A percentile compares a stretch with the other conserved stretches of the same genome.
These are phyloP conservation scores for Penicillium lagena DNA, from an alignment of 495 filamentous ascomycete species.

Conservation along the genomic window DNA sequence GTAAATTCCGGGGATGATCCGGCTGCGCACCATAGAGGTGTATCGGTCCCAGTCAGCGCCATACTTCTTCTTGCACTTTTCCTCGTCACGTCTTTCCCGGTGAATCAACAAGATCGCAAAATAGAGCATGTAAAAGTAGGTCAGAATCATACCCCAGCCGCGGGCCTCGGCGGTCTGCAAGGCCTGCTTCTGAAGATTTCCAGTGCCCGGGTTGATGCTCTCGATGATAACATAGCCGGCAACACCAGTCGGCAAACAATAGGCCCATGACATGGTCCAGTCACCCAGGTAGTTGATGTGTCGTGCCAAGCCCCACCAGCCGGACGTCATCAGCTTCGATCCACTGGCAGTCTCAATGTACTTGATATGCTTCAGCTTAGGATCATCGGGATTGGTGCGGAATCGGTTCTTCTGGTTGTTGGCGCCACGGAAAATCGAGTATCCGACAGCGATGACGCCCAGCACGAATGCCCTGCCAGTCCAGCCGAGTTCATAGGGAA, in stretches of 20 bases:
- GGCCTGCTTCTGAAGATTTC: slow-evolving; percentile 50
- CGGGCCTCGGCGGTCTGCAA: slow-evolving; percentile 61
- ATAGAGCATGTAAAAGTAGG: slow-evolving; percentile 94
- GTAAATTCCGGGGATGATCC: slow-evolving; percentile 90
- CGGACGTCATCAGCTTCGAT: slow-evolving; percentile 71
- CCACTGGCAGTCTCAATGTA: slow-evolving; percentile 84
- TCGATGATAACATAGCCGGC: slow-evolving; percentile 64
- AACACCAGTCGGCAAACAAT: slow-evolving; percentile 82
- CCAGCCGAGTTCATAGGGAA: slow-evolving; percentile 71
- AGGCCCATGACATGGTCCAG: slow-evolving; percentile 92
- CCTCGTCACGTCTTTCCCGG: slow-evolving; percentile 85
- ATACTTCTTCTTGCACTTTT: slow-evolving; percentile 89
- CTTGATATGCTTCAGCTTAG: slow-evolving; percentile 69
- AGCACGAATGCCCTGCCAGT: slow-evolving; percentile 55
- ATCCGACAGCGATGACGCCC: slow-evolving; percentile 61
- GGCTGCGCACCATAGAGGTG: slow-evolving; percentile 71
- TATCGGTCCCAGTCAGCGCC: slow-evolving; percentile 92
- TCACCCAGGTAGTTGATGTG: slow-evolving; percentile 99
- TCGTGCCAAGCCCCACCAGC: slow-evolving; percentile 90
- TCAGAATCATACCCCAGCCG: slow-evolving; percentile 80
- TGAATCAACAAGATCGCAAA: slow-evolving; percentile 87
- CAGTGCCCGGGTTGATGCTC: slow-evolving; percentile 38
- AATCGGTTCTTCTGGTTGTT: slow-evolving; percentile 96
- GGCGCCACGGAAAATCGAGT: slow-evolving; percentile 82
- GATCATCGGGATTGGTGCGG: slow-evolving; percentile 81